A percentile compares a stretch with the other conserved stretches of the same genome.
Conservation (phyloP, 352 stramenopile species). For the Globisporangium paroecandrum region DNA sequence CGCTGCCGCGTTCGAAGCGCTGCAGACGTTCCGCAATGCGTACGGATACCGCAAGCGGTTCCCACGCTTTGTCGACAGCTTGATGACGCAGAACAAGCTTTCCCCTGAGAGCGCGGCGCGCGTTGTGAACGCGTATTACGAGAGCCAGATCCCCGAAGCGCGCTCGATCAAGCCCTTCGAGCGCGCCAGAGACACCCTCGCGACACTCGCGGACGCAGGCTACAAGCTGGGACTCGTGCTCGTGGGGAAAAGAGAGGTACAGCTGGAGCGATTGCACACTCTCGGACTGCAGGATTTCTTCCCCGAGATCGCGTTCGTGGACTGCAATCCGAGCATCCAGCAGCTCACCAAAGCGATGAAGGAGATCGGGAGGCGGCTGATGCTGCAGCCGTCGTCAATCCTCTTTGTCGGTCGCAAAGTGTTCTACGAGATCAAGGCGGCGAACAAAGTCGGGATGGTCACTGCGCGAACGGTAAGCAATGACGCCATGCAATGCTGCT, state of each 20-base stretch:
- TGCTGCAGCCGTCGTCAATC: constrained; percentile 69
- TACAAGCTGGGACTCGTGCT: constrained; percentile 70
- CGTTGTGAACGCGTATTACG: constrained; percentile 77
- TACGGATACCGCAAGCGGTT: constrained; percentile 85
- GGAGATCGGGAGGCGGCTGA: constrained; percentile 51
- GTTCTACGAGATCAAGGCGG: constrained; percentile 86
- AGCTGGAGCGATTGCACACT: constrained; percentile 67
- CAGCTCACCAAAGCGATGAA: constrained; percentile 77
- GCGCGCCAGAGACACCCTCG: constrained; percentile 43
- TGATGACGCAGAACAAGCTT: constrained; percentile 50
- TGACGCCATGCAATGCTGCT: neutral
- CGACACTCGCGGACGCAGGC: constrained; percentile 45
- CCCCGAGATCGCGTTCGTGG: constrained; percentile 57
- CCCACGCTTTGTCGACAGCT: constrained; percentile 75
- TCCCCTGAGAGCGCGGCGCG: constrained; percentile 40
- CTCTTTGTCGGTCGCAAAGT: constrained; percentile 81
- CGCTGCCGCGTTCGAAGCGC: constrained; percentile 57
- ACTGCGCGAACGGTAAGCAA: constrained; percentile 69
- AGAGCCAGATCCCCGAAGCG: constrained; percentile 69
- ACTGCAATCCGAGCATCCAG: constrained; percentile 55
- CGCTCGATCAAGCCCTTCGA: constrained; percentile 66
- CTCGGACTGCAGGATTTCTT: constrained; percentile 67
- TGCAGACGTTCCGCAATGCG: constrained; percentile 78
- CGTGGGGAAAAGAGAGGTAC: constrained; percentile 70
- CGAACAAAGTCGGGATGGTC: constrained; percentile 73